Percentiles rank a stretch among this genome's conserved stretches.
phyloP scores from a whole-genome alignment of 148 eudicot species.

The Rhododendron williamsianum region DNA sequence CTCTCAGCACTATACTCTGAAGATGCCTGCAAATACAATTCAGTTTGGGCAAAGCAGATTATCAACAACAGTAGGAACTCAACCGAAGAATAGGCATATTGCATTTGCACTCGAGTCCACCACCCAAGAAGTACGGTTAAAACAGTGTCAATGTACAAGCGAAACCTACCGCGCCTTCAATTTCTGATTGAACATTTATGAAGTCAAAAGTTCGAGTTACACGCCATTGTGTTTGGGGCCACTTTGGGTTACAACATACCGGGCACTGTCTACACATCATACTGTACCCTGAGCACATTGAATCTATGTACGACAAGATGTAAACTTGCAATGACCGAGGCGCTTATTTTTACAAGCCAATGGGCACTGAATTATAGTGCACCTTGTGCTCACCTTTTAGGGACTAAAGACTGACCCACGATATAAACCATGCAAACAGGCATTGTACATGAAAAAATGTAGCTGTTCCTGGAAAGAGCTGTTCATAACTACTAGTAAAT shows the following conservation, averaged over 20 bases:
- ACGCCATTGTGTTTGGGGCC: not conserved
- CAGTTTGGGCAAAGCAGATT: not conserved
- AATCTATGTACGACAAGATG: not conserved
- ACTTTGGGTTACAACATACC: not conserved
- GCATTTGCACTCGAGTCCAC: not conserved
- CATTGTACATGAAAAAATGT: not conserved
- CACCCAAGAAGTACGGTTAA: not conserved
- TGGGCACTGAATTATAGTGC: not conserved
- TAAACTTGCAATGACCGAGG: not conserved
- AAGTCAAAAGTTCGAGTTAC: not conserved
- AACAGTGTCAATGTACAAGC: not conserved
- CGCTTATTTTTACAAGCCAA: not conserved
- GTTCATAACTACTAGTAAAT: not conserved
- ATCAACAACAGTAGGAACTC: not conserved
- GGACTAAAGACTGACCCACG: not conserved
- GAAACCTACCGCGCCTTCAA: not conserved
- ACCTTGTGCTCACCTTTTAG: not conserved
- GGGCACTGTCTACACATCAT: not conserved
- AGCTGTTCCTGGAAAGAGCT: not conserved
- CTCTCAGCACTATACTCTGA: slow-evolving; percentile 96
- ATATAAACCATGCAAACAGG: not conserved
- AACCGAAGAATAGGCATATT: not conserved
- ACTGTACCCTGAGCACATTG: not conserved
- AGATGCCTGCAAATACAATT: slow-evolving; percentile 62
- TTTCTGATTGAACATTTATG: not conserved